A percentile compares a stretch with the other conserved stretches of the same genome.
Evolutionary conservation across 352 stramenopile genomes (phyloP).

Genomic region (Phytopythium mirpurense): DNA sequence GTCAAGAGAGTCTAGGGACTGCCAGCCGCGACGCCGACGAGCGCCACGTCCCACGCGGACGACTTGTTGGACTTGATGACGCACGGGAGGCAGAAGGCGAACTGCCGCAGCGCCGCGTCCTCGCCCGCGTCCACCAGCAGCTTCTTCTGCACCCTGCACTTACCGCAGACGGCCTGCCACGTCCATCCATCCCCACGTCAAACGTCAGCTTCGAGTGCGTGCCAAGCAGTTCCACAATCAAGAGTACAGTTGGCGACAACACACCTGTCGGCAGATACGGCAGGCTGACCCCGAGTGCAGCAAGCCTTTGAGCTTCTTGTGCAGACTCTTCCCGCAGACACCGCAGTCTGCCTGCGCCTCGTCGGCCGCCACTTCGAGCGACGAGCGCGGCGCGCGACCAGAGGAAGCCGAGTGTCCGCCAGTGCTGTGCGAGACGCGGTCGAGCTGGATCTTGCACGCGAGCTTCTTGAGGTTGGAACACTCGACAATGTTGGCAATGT

Average conservation of each 20-base stretch:
- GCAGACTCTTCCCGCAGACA: constrained; percentile 30
- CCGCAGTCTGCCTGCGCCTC: constrained; percentile 17
- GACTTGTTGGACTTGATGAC: constrained; percentile 32
- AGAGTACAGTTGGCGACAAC: too few species aligned
- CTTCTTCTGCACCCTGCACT: constrained; percentile 50
- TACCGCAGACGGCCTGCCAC: constrained; percentile 30
- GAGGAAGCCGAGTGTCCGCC: constrained; percentile 4
- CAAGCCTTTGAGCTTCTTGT: constrained; percentile 24
- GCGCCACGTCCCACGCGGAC: constrained; percentile 39
- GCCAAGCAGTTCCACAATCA: background rate
- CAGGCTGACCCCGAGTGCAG: constrained; percentile 25
- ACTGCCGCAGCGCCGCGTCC: constrained; percentile 22
- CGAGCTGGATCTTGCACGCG: constrained; percentile 24
- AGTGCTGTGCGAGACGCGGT: constrained; percentile 3
- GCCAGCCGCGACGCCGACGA: constrained; percentile 12
- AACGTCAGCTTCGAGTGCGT: background rate
- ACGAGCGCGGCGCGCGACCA: constrained; percentile 2
- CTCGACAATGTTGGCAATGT: constrained; percentile 24
- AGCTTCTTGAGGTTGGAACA: constrained; percentile 54
- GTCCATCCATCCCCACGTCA: background rate
- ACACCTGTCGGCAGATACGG: constrained; percentile 30
- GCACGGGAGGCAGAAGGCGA: constrained; percentile 45
- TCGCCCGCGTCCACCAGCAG: constrained; percentile 26
- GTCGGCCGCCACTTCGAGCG: constrained; percentile 7
- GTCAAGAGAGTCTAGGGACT: background rate